Conservation (phyloP, 2,329 filamentous ascomycete genomes). For the Botrytis cinerea region DNA sequence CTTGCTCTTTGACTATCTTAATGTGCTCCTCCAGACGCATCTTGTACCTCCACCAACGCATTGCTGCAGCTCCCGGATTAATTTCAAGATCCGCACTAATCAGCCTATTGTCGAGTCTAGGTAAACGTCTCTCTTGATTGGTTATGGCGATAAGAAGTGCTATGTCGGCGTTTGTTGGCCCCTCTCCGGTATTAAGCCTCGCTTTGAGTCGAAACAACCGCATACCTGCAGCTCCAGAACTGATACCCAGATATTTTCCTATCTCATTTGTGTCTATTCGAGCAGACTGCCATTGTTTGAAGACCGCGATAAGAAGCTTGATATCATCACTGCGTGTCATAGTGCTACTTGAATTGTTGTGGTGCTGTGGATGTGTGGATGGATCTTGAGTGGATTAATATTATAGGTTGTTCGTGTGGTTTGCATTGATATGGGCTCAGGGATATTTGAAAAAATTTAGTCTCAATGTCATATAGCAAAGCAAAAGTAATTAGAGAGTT, state of each 20-base stretch:
- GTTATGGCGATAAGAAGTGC: not conserved
- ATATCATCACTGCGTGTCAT: not conserved
- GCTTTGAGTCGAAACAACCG: not conserved
- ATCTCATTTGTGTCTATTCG: not conserved
- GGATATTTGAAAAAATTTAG: not conserved
- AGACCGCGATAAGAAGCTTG: not conserved
- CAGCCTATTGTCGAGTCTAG: not conserved
- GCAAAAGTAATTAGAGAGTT: not conserved
- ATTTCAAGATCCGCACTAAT: not conserved
- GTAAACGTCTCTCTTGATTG: not conserved
- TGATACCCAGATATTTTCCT: not conserved
- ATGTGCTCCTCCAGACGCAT: not conserved
- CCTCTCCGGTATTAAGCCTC: not conserved
- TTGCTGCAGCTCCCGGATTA: not conserved
- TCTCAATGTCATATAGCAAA: not conserved
- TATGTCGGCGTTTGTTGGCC: not conserved
- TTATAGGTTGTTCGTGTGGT: not conserved
- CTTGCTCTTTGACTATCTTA: not conserved
- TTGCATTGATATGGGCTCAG: no score
- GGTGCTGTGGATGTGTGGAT: not conserved
- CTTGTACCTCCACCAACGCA: not conserved
- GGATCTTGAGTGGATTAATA: not conserved
- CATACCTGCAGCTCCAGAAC: not conserved
- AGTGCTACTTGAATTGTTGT: not conserved
- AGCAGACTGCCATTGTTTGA: not conserved